Evolutionary conservation across 192 early-diverging fungal genomes (phyloP).

Genomic region (Lobosporangium transversale): DNA sequence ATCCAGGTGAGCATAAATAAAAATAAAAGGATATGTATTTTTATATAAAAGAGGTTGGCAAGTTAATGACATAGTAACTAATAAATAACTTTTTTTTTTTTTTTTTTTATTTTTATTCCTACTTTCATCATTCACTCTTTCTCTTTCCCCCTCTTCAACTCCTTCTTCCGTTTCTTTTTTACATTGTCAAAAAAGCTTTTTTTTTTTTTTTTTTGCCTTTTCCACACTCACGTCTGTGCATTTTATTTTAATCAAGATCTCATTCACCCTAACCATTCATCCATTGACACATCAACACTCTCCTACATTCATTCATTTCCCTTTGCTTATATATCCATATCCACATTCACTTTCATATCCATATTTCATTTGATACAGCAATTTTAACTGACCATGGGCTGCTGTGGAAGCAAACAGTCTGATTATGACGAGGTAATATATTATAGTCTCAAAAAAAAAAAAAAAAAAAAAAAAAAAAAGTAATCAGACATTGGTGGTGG

Average conservation of each 20-base stretch:
- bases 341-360: too few species aligned
- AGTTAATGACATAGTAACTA: too few species aligned
- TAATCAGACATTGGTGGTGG: constrained; percentile 1
- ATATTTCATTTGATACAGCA: too few species aligned
- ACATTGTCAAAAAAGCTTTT: background rate
- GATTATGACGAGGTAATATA: constrained; percentile 46
- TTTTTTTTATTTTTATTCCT: too few species aligned
- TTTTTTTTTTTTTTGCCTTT: background rate
- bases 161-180: too few species aligned
- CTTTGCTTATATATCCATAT: constrained; percentile 1
- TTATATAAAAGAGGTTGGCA: too few species aligned
- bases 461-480: background rate
- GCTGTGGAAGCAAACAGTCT: constrained; percentile 54
- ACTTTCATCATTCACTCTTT: background rate
- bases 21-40: too few species aligned
- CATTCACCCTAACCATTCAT: background rate
- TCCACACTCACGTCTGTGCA: background rate
- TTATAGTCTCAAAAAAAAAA: too few species aligned
- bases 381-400: constrained; percentile 46
- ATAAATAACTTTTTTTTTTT: too few species aligned
- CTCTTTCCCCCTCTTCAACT: too few species aligned
- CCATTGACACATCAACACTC: background rate
- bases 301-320: constrained; percentile 3
- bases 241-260: background rate
- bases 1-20: too few species aligned